Percentiles rank a stretch among this genome's conserved stretches.
phyloP scores from a whole-genome alignment of 1,284 basidiomycete species.

The Sporisorium scitamineum region DNA sequence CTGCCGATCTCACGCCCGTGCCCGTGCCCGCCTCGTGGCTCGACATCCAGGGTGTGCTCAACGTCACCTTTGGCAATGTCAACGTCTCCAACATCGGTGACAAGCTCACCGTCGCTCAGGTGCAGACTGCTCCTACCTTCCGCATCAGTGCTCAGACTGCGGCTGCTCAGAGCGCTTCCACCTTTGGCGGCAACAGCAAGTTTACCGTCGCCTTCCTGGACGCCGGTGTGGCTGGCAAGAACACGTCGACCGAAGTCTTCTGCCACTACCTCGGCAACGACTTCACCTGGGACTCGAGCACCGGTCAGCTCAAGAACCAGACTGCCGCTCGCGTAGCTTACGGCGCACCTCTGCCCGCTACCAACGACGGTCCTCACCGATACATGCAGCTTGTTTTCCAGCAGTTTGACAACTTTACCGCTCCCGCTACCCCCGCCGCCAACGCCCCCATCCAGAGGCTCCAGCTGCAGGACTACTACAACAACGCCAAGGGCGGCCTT shows the following conservation, averaged over 20 bases:
- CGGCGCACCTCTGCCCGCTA: conserved; percentile 46
- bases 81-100: conserved; percentile 46
- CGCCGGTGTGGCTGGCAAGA: conserved; percentile 50
- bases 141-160: conserved; percentile 39
- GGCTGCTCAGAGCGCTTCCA: conserved; percentile 13
- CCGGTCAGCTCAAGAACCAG: conserved; percentile 36
- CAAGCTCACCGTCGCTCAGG: conserved; percentile 47
- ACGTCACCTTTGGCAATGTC: conserved; percentile 48
- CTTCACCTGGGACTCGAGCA: conserved; percentile 31
- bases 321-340: conserved; percentile 42
- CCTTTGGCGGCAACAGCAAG: conserved; percentile 35
- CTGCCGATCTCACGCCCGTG: conserved; percentile 39
- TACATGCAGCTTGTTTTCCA: conserved; percentile 61
- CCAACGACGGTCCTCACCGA: conserved; percentile 55
- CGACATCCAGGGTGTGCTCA: conserved; percentile 55
- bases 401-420: conserved; percentile 54
- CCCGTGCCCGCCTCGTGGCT: conserved; percentile 43
- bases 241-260: conserved; percentile 33
- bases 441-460: conserved; percentile 29
- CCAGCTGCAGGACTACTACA: conserved; percentile 44
- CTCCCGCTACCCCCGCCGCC: conserved; percentile 41
- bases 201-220: conserved; percentile 52
- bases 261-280: conserved; percentile 54
- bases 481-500: conserved; percentile 47
- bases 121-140: conserved; percentile 46